Conservation (phyloP, 73 alveolate species). For the Blepharisma japonicum region DNA sequence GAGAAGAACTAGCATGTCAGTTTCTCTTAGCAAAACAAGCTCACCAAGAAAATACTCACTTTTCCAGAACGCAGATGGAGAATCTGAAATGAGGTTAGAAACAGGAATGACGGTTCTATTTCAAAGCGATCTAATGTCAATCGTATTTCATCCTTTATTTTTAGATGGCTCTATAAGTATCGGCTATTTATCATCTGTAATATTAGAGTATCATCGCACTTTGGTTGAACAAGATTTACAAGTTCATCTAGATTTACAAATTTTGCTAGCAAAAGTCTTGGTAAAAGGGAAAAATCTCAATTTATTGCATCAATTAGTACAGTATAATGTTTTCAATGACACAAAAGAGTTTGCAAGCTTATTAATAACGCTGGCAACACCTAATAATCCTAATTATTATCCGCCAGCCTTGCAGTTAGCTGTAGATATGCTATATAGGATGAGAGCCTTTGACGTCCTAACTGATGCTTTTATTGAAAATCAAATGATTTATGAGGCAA, state of each 20-base stretch:
- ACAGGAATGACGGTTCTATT: background rate
- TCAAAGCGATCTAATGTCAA: background rate
- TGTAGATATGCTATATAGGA: constrained; percentile 18
- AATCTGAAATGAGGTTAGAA: constrained; percentile 11
- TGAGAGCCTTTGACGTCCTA: background rate
- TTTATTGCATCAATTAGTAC: background rate
- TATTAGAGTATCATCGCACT: background rate
- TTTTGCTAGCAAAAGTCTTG: constrained; percentile 8
- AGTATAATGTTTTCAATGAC: background rate
- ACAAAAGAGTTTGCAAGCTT: background rate
- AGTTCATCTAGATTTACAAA: background rate
- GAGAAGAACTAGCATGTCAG: background rate
- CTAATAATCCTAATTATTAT: background rate
- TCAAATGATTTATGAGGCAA: background rate
- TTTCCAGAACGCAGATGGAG: background rate
- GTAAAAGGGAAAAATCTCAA: background rate
- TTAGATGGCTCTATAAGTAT: background rate
- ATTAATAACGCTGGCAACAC: background rate
- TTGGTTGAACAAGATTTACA: background rate
- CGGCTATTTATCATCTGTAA: background rate
- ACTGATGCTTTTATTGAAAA: constrained; percentile 3
- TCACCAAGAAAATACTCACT: no score
- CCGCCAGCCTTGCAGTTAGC: background rate
- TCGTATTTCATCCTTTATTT: background rate
- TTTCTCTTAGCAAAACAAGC: no score